Percentiles rank a stretch among this genome's conserved stretches.
phyloP scores from a whole-genome alignment of 495 filamentous ascomycete species.

The Penicillium paradoxum region DNA sequence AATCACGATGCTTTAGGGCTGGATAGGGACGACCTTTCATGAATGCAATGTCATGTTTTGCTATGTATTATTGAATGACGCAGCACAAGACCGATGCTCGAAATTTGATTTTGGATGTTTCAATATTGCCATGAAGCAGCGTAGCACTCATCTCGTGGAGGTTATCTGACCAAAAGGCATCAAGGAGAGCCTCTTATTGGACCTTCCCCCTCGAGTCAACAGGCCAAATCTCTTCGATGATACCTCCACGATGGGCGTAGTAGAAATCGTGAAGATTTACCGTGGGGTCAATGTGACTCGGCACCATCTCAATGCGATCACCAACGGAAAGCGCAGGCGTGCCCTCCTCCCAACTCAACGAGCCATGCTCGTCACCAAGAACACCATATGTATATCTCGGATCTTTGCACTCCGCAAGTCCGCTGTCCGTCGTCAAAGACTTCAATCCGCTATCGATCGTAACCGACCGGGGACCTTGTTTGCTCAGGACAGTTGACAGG shows the following conservation, averaged over 20 bases:
- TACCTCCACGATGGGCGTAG: slow-evolving; percentile 27
- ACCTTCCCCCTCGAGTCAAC: slow-evolving; percentile 39
- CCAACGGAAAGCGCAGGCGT: slow-evolving; percentile 24
- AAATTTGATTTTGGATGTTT: too few relatives aligned
- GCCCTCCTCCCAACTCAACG: slow-evolving; percentile 28
- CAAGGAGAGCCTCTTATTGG: too few relatives aligned
- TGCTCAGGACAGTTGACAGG: slow-evolving; percentile 32
- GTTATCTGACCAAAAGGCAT: too few relatives aligned
- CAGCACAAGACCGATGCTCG: too few relatives aligned
- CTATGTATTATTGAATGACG: too few relatives aligned
- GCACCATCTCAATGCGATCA: slow-evolving; percentile 35
- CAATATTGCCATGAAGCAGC: too few relatives aligned
- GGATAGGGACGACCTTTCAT: too few relatives aligned
- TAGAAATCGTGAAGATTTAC: slow-evolving; percentile 38
- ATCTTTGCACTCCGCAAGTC: slow-evolving; percentile 36
- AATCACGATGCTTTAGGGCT: too few relatives aligned
- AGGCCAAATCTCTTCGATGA: slow-evolving; percentile 36
- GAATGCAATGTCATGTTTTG: too few relatives aligned
- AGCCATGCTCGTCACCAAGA: slow-evolving; percentile 37
- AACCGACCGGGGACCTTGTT: slow-evolving; percentile 30
- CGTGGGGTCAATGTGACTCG: slow-evolving; percentile 38
- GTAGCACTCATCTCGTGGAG: too few relatives aligned
- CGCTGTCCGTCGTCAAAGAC: slow-evolving; percentile 38
- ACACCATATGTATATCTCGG: slow-evolving; percentile 27
- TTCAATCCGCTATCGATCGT: slow-evolving; percentile 36